A percentile compares a stretch with the other conserved stretches of the same genome.
Evolutionary conservation across 345 rosid species (phyloP).

Genomic region (Stellera chamaejasme): DNA sequence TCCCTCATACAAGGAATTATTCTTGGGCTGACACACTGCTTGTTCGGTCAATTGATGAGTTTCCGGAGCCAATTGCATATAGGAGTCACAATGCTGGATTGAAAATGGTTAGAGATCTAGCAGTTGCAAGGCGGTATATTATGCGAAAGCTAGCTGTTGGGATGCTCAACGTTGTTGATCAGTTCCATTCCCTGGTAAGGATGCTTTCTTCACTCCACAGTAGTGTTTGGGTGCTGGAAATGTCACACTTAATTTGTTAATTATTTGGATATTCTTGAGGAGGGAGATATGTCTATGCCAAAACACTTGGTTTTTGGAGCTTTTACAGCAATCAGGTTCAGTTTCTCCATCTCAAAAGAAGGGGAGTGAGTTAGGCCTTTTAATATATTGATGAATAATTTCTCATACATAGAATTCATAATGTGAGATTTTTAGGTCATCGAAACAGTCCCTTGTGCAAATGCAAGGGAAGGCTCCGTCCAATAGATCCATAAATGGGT

Average conservation of each 20-base stretch:
- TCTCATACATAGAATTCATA: too few relatives aligned
- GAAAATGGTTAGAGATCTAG: conserved; percentile 79
- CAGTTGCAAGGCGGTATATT: conserved; percentile 67
- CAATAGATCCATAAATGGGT: too few relatives aligned
- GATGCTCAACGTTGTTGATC: conserved; percentile 85
- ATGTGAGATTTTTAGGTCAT: too few relatives aligned
- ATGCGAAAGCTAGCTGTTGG: conserved; percentile 83
- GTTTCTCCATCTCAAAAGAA: not conserved
- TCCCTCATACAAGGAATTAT: conserved; percentile 90
- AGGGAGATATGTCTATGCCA: not conserved
- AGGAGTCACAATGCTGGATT: conserved; percentile 67
- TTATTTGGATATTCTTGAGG: too few relatives aligned
- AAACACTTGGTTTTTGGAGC: too few relatives aligned
- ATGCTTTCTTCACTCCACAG: not conserved
- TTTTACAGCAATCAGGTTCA: too few relatives aligned
- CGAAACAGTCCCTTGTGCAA: too few relatives aligned
- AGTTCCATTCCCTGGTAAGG: conserved; percentile 67
- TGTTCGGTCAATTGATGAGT: conserved; percentile 62
- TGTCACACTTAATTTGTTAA: too few relatives aligned
- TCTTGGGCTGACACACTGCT: conserved; percentile 98
- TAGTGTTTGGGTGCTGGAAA: not conserved
- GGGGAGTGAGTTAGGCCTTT: too few relatives aligned
- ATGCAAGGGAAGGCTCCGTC: too few relatives aligned
- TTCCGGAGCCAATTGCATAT: conserved; percentile 85
- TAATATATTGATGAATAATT: too few relatives aligned